Percentiles rank a stretch among this genome's conserved stretches.
These are phyloP conservation scores for Ploettnerulaceae sp. DNA, from an alignment of 2,329 filamentous ascomycete genomes.

Conservation along the genomic window DNA sequence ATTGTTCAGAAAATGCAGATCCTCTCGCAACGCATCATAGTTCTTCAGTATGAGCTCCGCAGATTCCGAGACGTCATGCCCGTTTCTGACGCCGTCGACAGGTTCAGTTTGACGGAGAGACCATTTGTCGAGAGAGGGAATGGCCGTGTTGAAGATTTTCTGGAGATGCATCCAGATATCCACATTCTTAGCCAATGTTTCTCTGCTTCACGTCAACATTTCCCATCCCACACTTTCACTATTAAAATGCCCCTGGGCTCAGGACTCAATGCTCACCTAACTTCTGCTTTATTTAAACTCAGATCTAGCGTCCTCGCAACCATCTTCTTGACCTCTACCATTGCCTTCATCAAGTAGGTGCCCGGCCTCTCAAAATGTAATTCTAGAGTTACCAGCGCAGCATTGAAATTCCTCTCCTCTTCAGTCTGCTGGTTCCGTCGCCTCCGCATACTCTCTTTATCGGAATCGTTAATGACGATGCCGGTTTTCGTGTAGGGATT, in stretches of 20 bases:
- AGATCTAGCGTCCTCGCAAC: slow-evolving; percentile 58
- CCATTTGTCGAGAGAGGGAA: slow-evolving; percentile 55
- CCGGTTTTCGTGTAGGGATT: slow-evolving; percentile 7
- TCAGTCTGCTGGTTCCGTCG: slow-evolving; percentile 43
- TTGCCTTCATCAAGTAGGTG: slow-evolving; percentile 52
- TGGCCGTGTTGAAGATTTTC: slow-evolving; percentile 55
- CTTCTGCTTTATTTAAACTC: slow-evolving; percentile 54
- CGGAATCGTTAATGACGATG: background rate
- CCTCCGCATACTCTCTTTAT: slow-evolving; percentile 18
- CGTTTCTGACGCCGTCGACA: slow-evolving; percentile 49
- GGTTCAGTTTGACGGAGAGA: slow-evolving; percentile 53
- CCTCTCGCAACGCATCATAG: slow-evolving; percentile 55
- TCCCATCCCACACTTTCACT: background rate
- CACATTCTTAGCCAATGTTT: slow-evolving; percentile 57
- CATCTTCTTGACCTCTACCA: slow-evolving; percentile 51
- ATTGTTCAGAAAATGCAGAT: slow-evolving; percentile 59
- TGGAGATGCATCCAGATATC: slow-evolving; percentile 62
- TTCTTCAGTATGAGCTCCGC: slow-evolving; percentile 60
- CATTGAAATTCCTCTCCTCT: slow-evolving; percentile 59
- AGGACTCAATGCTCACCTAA: slow-evolving; percentile 44
- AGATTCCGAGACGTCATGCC: slow-evolving; percentile 55
- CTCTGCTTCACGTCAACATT: slow-evolving; percentile 37
- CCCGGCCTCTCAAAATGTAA: slow-evolving; percentile 54
- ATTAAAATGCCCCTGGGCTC: background rate
- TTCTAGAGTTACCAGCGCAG: slow-evolving; percentile 56